Conservation (phyloP, 345 rosid species). For the Adansonia digitata region DNA sequence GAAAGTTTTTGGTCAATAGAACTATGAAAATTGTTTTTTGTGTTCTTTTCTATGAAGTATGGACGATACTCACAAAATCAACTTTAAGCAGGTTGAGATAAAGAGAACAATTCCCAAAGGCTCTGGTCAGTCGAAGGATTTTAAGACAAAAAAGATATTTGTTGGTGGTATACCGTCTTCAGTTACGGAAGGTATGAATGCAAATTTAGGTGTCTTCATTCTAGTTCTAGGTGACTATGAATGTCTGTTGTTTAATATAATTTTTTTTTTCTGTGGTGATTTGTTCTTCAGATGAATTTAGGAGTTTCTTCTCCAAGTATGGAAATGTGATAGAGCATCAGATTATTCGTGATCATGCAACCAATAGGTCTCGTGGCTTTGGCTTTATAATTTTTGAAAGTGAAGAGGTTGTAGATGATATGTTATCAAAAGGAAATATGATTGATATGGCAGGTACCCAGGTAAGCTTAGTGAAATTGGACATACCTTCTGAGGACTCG, state of each 20-base stretch:
- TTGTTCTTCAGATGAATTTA: conserved; percentile 61
- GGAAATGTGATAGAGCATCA: conserved; percentile 79
- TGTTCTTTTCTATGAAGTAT: background rate
- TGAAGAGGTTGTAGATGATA: conserved; percentile 1
- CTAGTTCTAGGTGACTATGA: background rate
- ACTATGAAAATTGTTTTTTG: background rate
- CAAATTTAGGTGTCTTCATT: background rate
- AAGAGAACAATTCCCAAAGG: conserved; percentile 94
- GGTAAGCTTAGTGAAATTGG: conserved; percentile 54
- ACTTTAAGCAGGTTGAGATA: conserved; percentile 69
- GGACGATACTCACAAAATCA: background rate
- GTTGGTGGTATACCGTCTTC: conserved; percentile 86
- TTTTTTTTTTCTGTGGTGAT: conserved; percentile 26
- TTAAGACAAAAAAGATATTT: conserved; percentile 86
- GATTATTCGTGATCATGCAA: conserved; percentile 86
- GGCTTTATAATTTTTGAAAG: conserved; percentile 3
- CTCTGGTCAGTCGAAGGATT: conserved; percentile 58
- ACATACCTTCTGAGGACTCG: conserved; percentile 13
- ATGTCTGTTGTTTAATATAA: background rate
- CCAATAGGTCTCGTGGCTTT: conserved; percentile 78
- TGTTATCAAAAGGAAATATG: conserved; percentile 67
- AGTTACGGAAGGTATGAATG: conserved; percentile 61
- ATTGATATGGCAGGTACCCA: conserved; percentile 88
- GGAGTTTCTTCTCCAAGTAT: conserved; percentile 70
- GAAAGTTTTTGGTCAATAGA: background rate